Conservation (phyloP, 106 monocot species). For the Gastrodia elata region DNA sequence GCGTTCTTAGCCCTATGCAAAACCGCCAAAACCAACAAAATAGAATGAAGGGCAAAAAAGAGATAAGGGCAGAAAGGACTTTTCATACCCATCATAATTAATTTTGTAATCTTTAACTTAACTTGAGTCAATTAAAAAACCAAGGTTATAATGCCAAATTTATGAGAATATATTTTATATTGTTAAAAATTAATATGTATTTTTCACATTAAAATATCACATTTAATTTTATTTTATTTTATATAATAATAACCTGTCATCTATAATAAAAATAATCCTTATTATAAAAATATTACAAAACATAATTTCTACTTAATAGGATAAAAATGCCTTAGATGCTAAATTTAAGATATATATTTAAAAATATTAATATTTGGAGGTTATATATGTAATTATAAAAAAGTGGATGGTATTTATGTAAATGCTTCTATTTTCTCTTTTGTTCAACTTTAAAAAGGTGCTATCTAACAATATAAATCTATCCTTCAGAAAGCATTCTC, state of each 20-base stretch:
- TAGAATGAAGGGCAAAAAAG: not conserved
- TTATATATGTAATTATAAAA: not conserved
- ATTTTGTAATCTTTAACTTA: not conserved
- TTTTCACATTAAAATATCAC: not conserved
- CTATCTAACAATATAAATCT: too few species aligned
- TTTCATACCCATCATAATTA: not conserved
- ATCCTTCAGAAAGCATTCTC: too few species aligned
- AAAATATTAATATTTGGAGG: not conserved
- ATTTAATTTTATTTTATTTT: too few species aligned
- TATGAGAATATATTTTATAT: not conserved
- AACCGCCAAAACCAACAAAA: not conserved
- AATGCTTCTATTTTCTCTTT: too few species aligned
- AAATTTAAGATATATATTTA: not conserved
- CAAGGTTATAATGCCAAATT: not conserved
- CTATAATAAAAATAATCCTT: too few species aligned
- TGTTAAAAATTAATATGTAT: not conserved
- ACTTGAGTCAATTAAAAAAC: not conserved
- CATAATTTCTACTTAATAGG: too few species aligned
- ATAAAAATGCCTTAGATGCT: too few species aligned
- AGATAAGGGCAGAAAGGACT: not conserved
- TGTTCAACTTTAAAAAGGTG: too few species aligned
- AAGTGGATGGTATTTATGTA: not conserved
- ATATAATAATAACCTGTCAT: too few species aligned
- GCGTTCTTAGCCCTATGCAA: not conserved
- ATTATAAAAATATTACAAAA: too few species aligned